Base-by-base conservation (phyloP, 495 filamentous ascomycete genomes). In the Pseudomonodictys pantanalensis region DNA sequence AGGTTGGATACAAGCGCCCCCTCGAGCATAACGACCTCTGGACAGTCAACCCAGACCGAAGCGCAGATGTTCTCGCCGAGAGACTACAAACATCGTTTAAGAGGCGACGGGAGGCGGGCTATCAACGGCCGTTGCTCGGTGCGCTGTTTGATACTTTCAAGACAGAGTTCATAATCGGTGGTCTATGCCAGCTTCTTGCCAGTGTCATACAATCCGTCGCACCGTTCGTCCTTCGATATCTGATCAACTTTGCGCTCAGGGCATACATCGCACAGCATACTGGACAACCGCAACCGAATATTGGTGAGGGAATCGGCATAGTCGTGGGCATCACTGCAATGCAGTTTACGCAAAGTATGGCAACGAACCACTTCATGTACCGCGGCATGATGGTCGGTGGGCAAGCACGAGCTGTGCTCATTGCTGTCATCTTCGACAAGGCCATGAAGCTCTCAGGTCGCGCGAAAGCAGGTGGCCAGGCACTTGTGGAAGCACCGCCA, bases 81-180 rank as follows among this genome's bases (percentile, higher is more conserved):
- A 87, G 81, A 65, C 72, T 93, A 23, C 75, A 82, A 22, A 78
- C 75, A 30, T 82, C 87, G 0, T 89, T 96, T 66, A 73, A 86
- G 56, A 79, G 76, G 50, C 81, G 91, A 5, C 77, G 82, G 5
- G 77, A 77, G 32, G 76, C 81, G 23, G 88, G 89, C 23, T 82
- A 84, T 33, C 87, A 89, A 64, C 81, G 87, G 56, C 88, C 92
- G 0, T 75, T 98, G 10, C 64, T 89, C 10, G 87, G 83, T 76
- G 89, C 92, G 5, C 66, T 98, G 46, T 88, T 93, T 72, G 92
- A 97, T 60, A 90, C 89, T 1, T 95, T 93, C 77, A 84, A 86
- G 63, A 74, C 77, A 56, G 92, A 97, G 68, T 95, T 98, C 68
- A 83, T 88, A 76, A 63, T 95, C 12, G 91, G 91, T 26, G 92